Evolutionary conservation across 768 basidiomycete species (phyloP), one percentile per base, ranked within the genome.

Genomic region (Leucocoprinus sp.): DNA sequence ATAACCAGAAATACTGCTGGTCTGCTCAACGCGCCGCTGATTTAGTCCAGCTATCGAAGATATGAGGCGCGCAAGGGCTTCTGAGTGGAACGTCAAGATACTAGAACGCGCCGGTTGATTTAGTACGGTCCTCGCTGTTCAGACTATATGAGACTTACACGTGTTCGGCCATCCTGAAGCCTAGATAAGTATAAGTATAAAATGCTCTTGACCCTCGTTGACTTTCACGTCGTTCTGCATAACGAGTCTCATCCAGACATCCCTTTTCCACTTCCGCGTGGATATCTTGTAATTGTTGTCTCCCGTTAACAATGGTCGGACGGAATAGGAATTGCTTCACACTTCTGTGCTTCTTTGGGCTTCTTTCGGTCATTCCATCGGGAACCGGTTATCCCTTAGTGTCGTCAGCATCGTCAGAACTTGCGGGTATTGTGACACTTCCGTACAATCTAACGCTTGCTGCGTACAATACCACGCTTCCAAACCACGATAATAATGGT

Each of bases 361-460:
- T 45, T 26, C 17, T 45, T 5, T 14, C 29, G 19, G 4, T 45
- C 26, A 8, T 29, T 5, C 19, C 37, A 1, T 18, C 17, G 12
- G 11, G 36, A 21, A 21, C n/a, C 5, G 7, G 44, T 11, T 8
- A 37, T 26, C 37, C 36, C 5, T 12, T 38, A 2, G 40, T 14
- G 40, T 28, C n/a, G 12, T 2, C n/a, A 4, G 2, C 11, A 6
- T 29, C 37, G 7, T 29, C 27, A 11, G 7, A 17, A 8, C 4
- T 4, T 29, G 21, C 17, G 26, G 22, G 18, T 4, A 19, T 29
- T 37, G 29, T 22, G 27, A 37, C 50, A 15, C 53, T 67, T 18
- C 50, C 62, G 12, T 62, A 57, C 50, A 67, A 68, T 51, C 72
- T 76, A 57, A 74, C 68, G 5, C 63, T 78, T 28, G 61, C 68